Base-by-base conservation (phyloP, 2,329 filamentous ascomycete genomes). In the Ophiostoma ulmi region DNA sequence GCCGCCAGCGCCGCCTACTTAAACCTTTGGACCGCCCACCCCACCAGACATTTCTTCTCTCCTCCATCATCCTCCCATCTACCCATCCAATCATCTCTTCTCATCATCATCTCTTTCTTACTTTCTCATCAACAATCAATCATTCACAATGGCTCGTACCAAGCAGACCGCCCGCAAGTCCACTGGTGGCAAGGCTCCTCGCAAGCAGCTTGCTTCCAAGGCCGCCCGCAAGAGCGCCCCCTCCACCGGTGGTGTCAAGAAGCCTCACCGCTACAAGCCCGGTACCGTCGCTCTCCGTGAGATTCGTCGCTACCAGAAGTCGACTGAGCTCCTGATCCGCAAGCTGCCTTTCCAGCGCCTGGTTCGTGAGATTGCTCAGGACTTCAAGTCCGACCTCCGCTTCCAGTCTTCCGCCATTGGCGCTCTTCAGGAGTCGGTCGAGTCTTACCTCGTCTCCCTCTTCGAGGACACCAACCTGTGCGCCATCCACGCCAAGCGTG, bases 121-220 rank as follows among this genome's bases (percentile, higher is more conserved):
- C 44, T 20, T 69, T 14, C 61, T 31, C 58, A 61, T 35, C 58
- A 26, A 41, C 69, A 44, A 67, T 69, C 72, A 75, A 80, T 77
- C 79, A 77, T 72, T 78, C 77, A 80, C 78, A 83, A 88, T 88
- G 86, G 86, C 86, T 77, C 86, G 86, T 78, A 88, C 86, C 75
- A 88, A 88, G 86, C 86, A 88, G 80, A 88, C 86, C 78, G 87
- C 87, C 78, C 87, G 88, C 80, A 90, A 97, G 87, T 91, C 89
- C 82, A 91, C 89, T 78, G 89, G 89, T 88, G 89, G 89, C 86
- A 91, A 91, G 86, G 89, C 89, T 77, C 88, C 88, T 74, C 88
- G 89, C 84, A 99, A 99, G 92, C 94, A 97, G 89, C 93, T 98
- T 80, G 94, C 94, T 78, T 97, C 94, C 87, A 97, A 97, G 92